Percentiles rank a stretch among this genome's conserved stretches.
Conservation (phyloP, 208 protist species). For the Trypanosoma congolense region DNA sequence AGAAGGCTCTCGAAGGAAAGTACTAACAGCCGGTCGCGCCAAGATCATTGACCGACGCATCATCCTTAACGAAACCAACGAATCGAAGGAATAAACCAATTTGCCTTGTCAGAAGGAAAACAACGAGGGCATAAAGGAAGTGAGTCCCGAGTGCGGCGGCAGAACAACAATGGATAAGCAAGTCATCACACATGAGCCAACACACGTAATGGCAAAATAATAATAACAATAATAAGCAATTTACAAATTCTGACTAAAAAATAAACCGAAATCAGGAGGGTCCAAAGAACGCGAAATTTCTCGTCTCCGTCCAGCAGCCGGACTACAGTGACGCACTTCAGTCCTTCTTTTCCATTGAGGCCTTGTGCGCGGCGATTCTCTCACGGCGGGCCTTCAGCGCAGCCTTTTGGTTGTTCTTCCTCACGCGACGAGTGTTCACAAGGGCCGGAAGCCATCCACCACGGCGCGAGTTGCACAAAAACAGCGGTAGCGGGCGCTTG, state of each 20-base stretch:
- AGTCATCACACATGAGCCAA: too few species aligned
- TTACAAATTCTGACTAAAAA: too few species aligned
- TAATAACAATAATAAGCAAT: background rate
- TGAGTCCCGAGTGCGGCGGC: too few species aligned
- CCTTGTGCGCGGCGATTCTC: constrained; percentile 45
- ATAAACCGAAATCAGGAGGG: too few species aligned
- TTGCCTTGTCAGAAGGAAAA: background rate
- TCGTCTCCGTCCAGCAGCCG: too few species aligned
- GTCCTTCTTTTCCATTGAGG: constrained; percentile 14
- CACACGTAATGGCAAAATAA: background rate
- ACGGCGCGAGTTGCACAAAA: constrained; percentile 67
- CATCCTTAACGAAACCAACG: constrained; percentile 26
- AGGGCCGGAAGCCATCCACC: constrained; percentile 75
- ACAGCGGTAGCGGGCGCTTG: constrained; percentile 24
- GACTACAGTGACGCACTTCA: background rate
- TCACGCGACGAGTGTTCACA: constrained; percentile 77
- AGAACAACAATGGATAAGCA: too few species aligned
- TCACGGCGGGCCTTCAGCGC: constrained; percentile 70
- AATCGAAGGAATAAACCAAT: background rate
- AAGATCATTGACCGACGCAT: constrained; percentile 37
- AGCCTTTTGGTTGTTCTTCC: constrained; percentile 87
- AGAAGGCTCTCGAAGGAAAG: constrained; percentile 56
- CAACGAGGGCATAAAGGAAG: background rate
- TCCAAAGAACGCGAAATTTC: too few species aligned
- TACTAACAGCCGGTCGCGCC: constrained; percentile 34